These are phyloP conservation scores for Phytophthora europaea DNA, from an alignment of 352 stramenopile genomes.

Conservation along the genomic window DNA sequence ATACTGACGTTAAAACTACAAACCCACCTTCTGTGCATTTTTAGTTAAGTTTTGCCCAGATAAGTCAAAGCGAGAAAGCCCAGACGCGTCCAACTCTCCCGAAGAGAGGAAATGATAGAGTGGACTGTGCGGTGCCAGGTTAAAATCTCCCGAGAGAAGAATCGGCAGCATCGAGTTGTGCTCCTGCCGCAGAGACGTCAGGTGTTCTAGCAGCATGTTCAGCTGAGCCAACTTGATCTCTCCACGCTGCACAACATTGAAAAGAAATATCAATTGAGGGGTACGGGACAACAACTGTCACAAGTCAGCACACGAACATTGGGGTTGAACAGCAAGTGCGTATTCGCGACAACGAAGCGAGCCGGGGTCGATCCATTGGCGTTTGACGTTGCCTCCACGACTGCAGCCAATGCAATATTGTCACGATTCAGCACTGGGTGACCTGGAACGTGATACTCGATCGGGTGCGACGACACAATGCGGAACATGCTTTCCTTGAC, in stretches of 20 bases:
- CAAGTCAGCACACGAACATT: constrained; percentile 41
- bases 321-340: constrained; percentile 80
- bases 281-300: background rate
- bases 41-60: constrained; percentile 54
- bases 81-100: constrained; percentile 53
- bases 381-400: constrained; percentile 45
- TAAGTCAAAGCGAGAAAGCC: constrained; percentile 54
- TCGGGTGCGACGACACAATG: constrained; percentile 49
- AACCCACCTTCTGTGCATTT: constrained; percentile 34
- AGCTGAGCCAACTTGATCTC: constrained; percentile 78
- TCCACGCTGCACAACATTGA: constrained; percentile 47
- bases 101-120: constrained; percentile 72
- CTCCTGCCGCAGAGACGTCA: constrained; percentile 39
- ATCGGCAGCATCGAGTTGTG: constrained; percentile 40
- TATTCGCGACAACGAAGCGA: constrained; percentile 71
- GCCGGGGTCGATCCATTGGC: constrained; percentile 16
- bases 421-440: constrained; percentile 64
- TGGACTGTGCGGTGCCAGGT: constrained; percentile 68
- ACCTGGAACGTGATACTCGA: constrained; percentile 58
- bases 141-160: constrained; percentile 77
- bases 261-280: constrained; percentile 6
- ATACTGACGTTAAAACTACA: background rate
- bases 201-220: constrained; percentile 51
- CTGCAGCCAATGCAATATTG: constrained; percentile 64
- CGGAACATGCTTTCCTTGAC: constrained; percentile 55